Base-by-base conservation (phyloP, 1,284 basidiomycete genomes). In the Sporisorium iseilematis-ciliati region DNA sequence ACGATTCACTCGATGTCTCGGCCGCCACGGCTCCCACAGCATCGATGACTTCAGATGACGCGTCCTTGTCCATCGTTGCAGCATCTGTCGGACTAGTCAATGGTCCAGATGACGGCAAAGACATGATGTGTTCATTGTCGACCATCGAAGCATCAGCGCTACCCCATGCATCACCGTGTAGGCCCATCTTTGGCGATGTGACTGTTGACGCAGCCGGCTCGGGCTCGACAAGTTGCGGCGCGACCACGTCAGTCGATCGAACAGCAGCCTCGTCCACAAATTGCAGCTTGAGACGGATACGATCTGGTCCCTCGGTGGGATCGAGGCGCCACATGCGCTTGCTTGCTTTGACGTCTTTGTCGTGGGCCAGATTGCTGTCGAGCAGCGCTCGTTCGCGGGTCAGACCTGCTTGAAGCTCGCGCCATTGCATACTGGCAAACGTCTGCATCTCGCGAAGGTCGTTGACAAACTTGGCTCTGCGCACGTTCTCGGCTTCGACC, bases 261-360 rank as follows among this genome's bases (percentile, higher is more conserved):
- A 59, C 11, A 1, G 41, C 43, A 23, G 60, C 52, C n/a, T 64
- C 62, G 29, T 76, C 74, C 52, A 81, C 55, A 42, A 70, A 62
- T 20, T 70, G 64, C 45, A 85, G 57, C 55, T 83, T 84, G 51
- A 78, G 72, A 4, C 84, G 72, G 52, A 80, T 77, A 4, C 83
- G 70, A 29, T 67, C 54, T 2, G 83, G 84, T 0, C 84, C 84
- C 55, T 85, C 83, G 18, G 82, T 85, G 0, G 83, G 68, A 53
- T 85, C 83, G 20, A 84, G 68, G 21, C 67, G 65, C 77, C 79
- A 83, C 18, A 64, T 26, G n/a, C 52, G 23, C 51, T 65, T 63
- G 52, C 20, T n/a, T 6, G 31, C 23, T 8, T 43, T 57, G 7
- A 7, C n/a, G n/a, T 26, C 40, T 11, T 42, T 29, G 7, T 51